These are phyloP conservation scores for Parietaria judaica DNA, from an alignment of 306 rosid species.

Conservation along the genomic window DNA sequence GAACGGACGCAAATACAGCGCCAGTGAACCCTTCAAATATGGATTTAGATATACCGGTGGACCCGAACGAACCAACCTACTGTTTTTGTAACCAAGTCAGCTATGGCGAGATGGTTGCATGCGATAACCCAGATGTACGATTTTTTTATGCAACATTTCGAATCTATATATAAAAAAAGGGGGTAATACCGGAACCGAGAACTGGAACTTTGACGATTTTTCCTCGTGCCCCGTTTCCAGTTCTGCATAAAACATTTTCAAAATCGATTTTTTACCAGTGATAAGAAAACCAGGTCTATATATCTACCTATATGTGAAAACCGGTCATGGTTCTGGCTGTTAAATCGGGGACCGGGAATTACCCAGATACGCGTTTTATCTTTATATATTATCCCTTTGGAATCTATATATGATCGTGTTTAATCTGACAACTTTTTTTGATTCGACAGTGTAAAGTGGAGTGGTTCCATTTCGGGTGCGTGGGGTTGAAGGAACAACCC, in stretches of 20 bases:
- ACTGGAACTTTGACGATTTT: no score
- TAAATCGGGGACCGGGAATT: no score
- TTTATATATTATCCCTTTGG: no score
- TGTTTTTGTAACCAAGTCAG: slow-evolving; percentile 54
- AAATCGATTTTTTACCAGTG: no score
- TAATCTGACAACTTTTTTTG: slow-evolving; percentile 13
- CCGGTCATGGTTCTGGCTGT: no score
- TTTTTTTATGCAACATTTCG: not conserved
- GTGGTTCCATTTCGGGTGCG: slow-evolving; percentile 62
- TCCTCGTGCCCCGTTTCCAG: no score
- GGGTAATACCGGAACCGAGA: no score
- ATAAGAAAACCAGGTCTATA: no score
- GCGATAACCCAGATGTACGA: slow-evolving; percentile 45
- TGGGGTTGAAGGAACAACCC: slow-evolving; percentile 51
- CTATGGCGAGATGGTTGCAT: slow-evolving; percentile 62
- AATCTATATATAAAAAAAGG: no score
- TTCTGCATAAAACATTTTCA: no score
- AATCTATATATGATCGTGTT: not conserved
- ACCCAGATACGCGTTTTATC: no score
- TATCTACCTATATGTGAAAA: no score
- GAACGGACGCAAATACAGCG: slow-evolving; percentile 24
- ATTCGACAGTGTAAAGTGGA: slow-evolving; percentile 46
- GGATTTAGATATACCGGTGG: slow-evolving; percentile 48
- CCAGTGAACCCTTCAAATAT: slow-evolving; percentile 32
- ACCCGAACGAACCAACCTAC: slow-evolving; percentile 59